phyloP scores from a whole-genome alignment of 139 green algal genomes.

The Chlorella sp. region DNA sequence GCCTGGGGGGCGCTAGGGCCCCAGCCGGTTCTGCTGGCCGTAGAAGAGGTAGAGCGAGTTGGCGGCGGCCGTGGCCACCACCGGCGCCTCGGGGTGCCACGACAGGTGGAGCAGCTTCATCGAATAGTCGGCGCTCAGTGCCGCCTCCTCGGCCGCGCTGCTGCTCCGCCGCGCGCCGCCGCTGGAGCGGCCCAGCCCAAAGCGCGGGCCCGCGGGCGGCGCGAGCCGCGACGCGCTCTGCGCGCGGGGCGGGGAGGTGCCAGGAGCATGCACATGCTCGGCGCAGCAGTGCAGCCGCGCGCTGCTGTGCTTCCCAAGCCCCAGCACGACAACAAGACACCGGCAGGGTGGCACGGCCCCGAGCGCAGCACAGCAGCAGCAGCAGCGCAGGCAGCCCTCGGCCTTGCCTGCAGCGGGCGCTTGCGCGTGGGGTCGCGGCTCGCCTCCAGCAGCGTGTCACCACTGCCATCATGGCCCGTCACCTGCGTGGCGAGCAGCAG shows the following conservation, averaged over 20 bases:
- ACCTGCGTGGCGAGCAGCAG: neutral
- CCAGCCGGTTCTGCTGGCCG: no score
- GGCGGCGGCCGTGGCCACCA: conserved; percentile 89
- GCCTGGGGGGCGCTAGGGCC: no score
- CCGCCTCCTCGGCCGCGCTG: conserved; percentile 27
- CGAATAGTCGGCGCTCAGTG: conserved; percentile 71
- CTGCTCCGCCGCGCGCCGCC: conserved; percentile 31
- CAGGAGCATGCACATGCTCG: no score
- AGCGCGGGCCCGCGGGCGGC: conserved; percentile 9
- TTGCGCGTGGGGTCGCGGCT: conserved; percentile 74
- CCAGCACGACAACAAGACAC: no score
- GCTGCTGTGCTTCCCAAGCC: no score
- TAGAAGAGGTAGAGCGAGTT: conserved; percentile 95
- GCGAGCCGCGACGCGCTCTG: no score
- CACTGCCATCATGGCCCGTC: conserved; percentile 10
- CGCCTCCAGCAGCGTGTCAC: conserved; percentile 73
- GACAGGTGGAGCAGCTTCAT: conserved; percentile 95
- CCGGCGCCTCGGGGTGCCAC: conserved; percentile 91
- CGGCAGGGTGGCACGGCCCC: neutral
- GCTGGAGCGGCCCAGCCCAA: conserved; percentile 23
- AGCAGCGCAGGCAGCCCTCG: neutral
- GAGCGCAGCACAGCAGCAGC: neutral
- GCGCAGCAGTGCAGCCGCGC: conserved; percentile 40
- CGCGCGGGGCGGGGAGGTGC: no score
- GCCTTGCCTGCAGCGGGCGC: neutral